Evolutionary conservation across 352 stramenopile species (phyloP), one percentile per base, ranked within the genome.

Genomic region (Blastocystis sp.): DNA sequence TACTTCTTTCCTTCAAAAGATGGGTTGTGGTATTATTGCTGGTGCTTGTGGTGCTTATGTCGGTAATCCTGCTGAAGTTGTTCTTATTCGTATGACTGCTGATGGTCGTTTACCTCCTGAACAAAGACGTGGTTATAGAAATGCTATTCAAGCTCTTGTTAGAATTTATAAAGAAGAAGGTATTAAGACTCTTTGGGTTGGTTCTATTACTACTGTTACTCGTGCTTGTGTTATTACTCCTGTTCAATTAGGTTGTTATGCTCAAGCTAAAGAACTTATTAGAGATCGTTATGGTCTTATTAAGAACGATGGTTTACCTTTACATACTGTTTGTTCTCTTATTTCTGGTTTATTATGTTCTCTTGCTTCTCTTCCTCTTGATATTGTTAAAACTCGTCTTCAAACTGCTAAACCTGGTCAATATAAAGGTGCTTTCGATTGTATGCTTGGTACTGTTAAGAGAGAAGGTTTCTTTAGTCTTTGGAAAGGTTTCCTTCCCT

Each of bases 351-450:
- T 59, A 5, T 59, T 59, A 36, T 59, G 49, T 40, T 49, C 19
- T 27, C 36, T 59, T 24, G 49, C 49, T 9, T 65, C 55, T 28
- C 55, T 65, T 24, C 55, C 55, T n/a, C 35, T 65, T 9, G 55
- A 65, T 58, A 65, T 58, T 19, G 19, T 65, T 16, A 65, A 65
- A 33, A 65, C 55, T 2, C 55, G 55, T 28, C 33, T 65, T 18
- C 55, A 65, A 45, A 65, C 7, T 16, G 33, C 16, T 55, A 55
- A 33, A 32, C n/a, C n/a, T 30, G 37, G 37, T 19, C 36, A 59
- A n/a, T 59, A 59, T 40, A 13, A 2, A 21, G 49, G 49, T 10
- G 21, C 43, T 2, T 27, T 58, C 3, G 55, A 65, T 28, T 65
- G 55, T 18, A 11, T 44, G 2, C 39, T 46, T 41, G 31, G 42